Evolutionary conservation across 2,329 filamentous ascomycete species (phyloP), one percentile per base, ranked within the genome.

Genomic region (Fusarium begoniae): DNA sequence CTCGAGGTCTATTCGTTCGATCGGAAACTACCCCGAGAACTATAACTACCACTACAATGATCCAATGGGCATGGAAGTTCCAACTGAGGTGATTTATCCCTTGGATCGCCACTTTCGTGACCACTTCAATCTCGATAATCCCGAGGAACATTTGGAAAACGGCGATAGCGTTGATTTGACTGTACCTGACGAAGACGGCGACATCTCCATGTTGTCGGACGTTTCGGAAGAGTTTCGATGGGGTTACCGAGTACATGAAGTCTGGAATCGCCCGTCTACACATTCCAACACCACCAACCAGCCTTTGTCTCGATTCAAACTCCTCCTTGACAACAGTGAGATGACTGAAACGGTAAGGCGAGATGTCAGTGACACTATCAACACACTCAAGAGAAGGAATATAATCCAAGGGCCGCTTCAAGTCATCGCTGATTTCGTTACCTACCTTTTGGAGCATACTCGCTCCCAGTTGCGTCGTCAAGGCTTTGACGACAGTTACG

Each of bases 271-370:
- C 6, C 54, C 54, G 35, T 26, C 30, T 7, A 64, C 43, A 4
- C 54, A 59, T 12, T 35, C 43, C 4, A 30, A 64, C n/a, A 20
- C 41, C 1, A 37, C 11, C 15, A 66, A 51, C 5, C 35, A 24
- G 10, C 51, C 61, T 1, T 14, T 68, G 2, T 65, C 62, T 3
- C 61, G 65, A 13, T 60, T 66, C 9, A 68, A 68, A 8, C 62
- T 66, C 7, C 5, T 68, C 3, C 51, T 68, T 8, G 65, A 60
- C 4, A 14, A 54, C 0, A 68, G 47, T 11, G 1, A 1, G 8
- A 26, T 18, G 8, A 40, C 45, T 0, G 17, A 40, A 3, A 2
- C 4, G 0, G 35, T 60, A 3, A 26, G 35, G 11, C 3, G 13
- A 8, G n/a, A 43, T 0, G 28, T 68, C 1, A n/a, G 10, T 0